phyloP scores from a whole-genome alignment of 2,329 filamentous ascomycete species.

The Aureobasidium mangrovei region DNA sequence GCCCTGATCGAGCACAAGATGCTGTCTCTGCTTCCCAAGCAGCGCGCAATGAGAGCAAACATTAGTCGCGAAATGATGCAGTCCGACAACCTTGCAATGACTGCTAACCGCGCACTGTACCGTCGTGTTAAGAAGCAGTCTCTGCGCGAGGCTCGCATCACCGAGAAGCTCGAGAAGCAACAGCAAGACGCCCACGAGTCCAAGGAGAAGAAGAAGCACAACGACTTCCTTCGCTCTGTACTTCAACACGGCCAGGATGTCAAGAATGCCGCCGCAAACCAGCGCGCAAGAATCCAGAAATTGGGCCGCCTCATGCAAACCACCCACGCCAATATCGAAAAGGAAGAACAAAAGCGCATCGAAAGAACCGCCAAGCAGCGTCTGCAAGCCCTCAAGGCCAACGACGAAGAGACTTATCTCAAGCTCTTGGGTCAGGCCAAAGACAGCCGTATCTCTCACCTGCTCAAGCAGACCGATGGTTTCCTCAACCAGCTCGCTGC shows the following conservation, averaged over 20 bases:
- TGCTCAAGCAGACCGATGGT: constrained; percentile 92
- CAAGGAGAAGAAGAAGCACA: constrained; percentile 95
- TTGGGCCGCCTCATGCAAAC: constrained; percentile 79
- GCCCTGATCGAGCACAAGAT: constrained; percentile 94
- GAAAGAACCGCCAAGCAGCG: constrained; percentile 97
- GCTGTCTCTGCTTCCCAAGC: constrained; percentile 77
- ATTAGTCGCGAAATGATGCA: constrained; percentile 89
- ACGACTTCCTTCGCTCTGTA: constrained; percentile 82
- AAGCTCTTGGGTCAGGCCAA: constrained; percentile 97
- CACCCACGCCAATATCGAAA: constrained; percentile 94
- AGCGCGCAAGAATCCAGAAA: constrained; percentile 71
- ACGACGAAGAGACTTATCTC: constrained; percentile 98
- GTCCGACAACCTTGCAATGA: constrained; percentile 94
- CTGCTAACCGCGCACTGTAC: constrained; percentile 83
- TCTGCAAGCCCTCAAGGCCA: constrained; percentile 96
- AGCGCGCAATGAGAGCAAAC: constrained; percentile 74
- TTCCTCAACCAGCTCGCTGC: constrained; percentile 93
- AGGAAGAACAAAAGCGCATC: constrained; percentile 97
- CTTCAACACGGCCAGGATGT: constrained; percentile 75
- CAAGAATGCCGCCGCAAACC: constrained; percentile 54
- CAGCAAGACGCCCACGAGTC: constrained; percentile 93
- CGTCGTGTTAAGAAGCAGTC: constrained; percentile 96
- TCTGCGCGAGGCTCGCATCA: constrained; percentile 88
- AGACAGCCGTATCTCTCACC: constrained; percentile 96
- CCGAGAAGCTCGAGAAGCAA: constrained; percentile 98